Conservation (phyloP, 176 grass and related monocot genomes). For the Thalia dealbata region DNA sequence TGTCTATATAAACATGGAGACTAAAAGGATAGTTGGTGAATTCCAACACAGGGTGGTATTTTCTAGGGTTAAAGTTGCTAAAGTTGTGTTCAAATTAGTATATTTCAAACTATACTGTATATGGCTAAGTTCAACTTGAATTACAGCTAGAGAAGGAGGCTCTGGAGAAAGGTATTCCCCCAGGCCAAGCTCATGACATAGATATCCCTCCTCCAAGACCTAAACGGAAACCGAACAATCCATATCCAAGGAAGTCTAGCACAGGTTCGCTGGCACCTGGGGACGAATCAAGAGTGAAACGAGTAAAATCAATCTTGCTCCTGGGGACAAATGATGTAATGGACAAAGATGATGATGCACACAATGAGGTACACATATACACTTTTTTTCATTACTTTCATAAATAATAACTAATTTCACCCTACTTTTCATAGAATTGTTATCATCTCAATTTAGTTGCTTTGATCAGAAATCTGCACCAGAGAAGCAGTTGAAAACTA, state of each 20-base stretch:
- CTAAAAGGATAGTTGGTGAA: neutral
- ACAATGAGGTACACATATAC: constrained; percentile 47
- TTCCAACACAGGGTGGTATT: no score
- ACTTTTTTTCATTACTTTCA: neutral
- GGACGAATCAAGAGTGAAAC: constrained; percentile 31
- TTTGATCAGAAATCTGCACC: constrained; percentile 30
- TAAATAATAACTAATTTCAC: neutral
- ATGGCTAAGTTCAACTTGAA: constrained; percentile 30
- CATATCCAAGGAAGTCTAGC: constrained; percentile 74
- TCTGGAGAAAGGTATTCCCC: constrained; percentile 52
- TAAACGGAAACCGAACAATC: constrained; percentile 85
- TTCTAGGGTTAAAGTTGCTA: no score
- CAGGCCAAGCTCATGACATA: constrained; percentile 72
- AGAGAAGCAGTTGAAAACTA: constrained; percentile 43
- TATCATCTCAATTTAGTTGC: constrained; percentile 22
- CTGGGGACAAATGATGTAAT: constrained; percentile 25
- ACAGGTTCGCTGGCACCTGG: constrained; percentile 23
- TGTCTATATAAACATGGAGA: neutral
- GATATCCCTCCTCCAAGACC: constrained; percentile 92
- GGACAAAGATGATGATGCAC: constrained; percentile 24
- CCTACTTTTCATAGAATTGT: constrained; percentile 14
- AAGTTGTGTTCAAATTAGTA: no score
- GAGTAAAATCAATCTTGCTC: constrained; percentile 36
- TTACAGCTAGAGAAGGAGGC: constrained; percentile 96
- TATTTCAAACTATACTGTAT: neutral